Percentiles rank a stretch among this genome's conserved stretches.
phyloP scores from a whole-genome alignment of 2,329 filamentous ascomycete species.

The Incumbomyces lentus region DNA sequence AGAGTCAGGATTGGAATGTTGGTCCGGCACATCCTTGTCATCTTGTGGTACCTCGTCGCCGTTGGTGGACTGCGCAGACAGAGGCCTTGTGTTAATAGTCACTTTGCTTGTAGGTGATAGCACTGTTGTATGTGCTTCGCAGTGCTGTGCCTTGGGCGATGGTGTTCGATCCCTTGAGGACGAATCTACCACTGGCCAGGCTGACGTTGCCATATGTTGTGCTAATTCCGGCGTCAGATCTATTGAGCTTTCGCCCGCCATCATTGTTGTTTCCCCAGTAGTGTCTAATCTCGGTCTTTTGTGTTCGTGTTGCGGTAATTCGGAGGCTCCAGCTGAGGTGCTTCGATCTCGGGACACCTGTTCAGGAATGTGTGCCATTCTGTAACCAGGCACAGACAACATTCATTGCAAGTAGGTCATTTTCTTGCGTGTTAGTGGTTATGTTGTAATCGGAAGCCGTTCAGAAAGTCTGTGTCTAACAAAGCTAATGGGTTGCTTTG shows the following conservation, averaged over 20 bases:
- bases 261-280: neutral
- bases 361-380: slow-evolving; percentile 18
- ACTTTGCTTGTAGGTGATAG: slow-evolving; percentile 34
- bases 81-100: slow-evolving; percentile 34
- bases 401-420: neutral
- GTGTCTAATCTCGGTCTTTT: slow-evolving; percentile 17
- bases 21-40: neutral
- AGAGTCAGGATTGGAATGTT: neutral
- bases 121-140: slow-evolving; percentile 11
- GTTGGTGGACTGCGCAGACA: slow-evolving; percentile 18
- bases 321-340: slow-evolving; percentile 17
- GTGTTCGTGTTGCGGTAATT: slow-evolving; percentile 20
- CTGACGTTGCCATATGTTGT: no score
- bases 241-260: neutral
- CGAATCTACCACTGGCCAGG: neutral
- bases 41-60: slow-evolving; percentile 2
- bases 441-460: no score
- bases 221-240: neutral
- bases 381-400: neutral
- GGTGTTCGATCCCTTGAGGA: no score
- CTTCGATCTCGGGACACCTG: slow-evolving; percentile 18
- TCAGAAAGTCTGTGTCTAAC: no score
- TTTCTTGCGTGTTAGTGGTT: no score
- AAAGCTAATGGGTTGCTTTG: no score
- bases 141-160: neutral